phyloP scores from a whole-genome alignment of 78 protist genomes.

The Blattamonas nauphoetae region DNA sequence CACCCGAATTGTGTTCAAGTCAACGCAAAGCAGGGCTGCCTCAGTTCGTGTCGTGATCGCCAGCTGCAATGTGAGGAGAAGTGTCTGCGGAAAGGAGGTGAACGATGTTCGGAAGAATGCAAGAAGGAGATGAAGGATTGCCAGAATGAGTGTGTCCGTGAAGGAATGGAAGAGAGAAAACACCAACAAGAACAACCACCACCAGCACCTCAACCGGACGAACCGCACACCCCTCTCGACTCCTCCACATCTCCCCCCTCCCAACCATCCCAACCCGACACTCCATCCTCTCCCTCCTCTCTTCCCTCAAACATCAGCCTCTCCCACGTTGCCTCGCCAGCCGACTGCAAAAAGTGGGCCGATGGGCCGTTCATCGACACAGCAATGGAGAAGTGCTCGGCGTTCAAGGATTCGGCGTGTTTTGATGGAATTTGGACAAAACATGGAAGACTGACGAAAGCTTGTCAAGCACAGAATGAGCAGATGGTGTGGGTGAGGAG shows the following conservation, averaged over 20 bases:
- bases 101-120: not conserved
- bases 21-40: not conserved
- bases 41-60: not conserved
- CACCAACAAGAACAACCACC: too few species aligned
- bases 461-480: not conserved
- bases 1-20: not conserved
- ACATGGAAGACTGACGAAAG: not conserved
- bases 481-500: not conserved
- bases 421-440: not conserved
- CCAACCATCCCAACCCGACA: too few species aligned
- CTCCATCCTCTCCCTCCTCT: too few species aligned
- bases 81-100: not conserved
- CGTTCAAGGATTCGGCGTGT: not conserved
- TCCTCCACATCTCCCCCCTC: too few species aligned
- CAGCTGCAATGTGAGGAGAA: not conserved
- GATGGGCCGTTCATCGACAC: not conserved
- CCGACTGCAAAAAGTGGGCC: not conserved
- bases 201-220: too few species aligned
- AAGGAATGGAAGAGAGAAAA: not conserved
- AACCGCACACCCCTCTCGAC: too few species aligned
- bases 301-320: too few species aligned
- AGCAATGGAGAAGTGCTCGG: not conserved
- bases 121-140: not conserved
- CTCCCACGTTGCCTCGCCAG: not conserved
- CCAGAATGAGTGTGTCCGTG: not conserved